A percentile compares a stretch with the other conserved stretches of the same genome.
Conservation (phyloP, 2,329 filamentous ascomycete genomes). For the Colletotrichum tamarilloi region DNA sequence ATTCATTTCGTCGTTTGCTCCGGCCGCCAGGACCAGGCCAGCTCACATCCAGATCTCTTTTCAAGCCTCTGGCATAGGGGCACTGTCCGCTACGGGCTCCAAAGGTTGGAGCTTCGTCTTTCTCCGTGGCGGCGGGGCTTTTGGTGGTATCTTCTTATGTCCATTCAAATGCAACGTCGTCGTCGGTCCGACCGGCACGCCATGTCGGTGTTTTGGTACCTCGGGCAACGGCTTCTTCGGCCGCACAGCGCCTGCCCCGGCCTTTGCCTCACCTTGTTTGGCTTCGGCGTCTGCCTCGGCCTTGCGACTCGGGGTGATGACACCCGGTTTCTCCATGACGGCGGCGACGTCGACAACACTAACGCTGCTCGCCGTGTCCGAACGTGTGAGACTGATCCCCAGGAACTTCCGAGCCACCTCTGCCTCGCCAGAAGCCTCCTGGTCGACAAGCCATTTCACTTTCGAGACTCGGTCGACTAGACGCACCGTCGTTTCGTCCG, state of each 20-base stretch:
- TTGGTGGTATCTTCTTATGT: slow-evolving; percentile 56
- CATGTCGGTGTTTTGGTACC: slow-evolving; percentile 68
- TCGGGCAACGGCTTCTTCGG: slow-evolving; percentile 62
- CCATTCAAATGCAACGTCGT: slow-evolving; percentile 44
- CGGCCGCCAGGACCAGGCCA: not conserved
- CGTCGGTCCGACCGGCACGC: slow-evolving; percentile 54
- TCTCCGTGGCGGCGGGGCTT: slow-evolving; percentile 59
- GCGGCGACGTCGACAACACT: slow-evolving; percentile 83
- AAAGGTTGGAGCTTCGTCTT: slow-evolving; percentile 53
- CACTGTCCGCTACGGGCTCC: slow-evolving; percentile 15
- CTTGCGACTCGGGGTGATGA: slow-evolving; percentile 81
- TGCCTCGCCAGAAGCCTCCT: slow-evolving; percentile 51
- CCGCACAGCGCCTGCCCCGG: slow-evolving; percentile 38
- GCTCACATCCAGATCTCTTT: not conserved
- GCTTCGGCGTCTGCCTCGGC: slow-evolving; percentile 42
- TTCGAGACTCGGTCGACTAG: slow-evolving; percentile 80
- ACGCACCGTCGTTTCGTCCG: slow-evolving; percentile 82
- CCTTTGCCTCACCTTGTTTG: slow-evolving; percentile 41
- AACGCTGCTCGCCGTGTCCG: slow-evolving; percentile 76
- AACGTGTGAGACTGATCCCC: slow-evolving; percentile 76
- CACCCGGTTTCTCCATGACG: slow-evolving; percentile 83
- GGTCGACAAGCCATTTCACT: slow-evolving; percentile 73
- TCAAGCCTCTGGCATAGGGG: not conserved
- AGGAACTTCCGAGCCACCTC: slow-evolving; percentile 69
- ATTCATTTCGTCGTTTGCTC: slow-evolving; percentile 6